Evolutionary conservation across 2,329 filamentous ascomycete genomes (phyloP).

Genomic region (Ophiostoma tasmaniense): DNA sequence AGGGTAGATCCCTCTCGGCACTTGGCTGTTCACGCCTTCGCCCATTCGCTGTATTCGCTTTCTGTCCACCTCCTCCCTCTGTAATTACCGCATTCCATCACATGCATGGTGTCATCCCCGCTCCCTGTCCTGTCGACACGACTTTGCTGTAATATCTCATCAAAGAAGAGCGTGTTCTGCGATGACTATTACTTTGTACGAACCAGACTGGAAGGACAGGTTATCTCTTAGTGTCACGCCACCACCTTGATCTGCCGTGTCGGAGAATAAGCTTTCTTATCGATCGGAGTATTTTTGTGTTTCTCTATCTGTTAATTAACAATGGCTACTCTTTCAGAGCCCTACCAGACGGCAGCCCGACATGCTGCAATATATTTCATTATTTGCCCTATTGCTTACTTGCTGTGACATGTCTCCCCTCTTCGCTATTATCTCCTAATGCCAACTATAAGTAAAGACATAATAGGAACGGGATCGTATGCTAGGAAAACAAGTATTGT

Average conservation of each 20-base stretch:
- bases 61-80: background rate
- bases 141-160: background rate
- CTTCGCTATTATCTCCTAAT: no score
- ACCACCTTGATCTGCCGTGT: background rate
- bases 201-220: background rate
- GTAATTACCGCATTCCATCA: constrained; percentile 3
- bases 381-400: no score
- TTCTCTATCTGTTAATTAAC: background rate
- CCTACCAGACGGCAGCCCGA: background rate
- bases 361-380: no score
- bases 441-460: no score
- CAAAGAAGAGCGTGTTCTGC: no score
- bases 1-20: constrained; percentile 21
- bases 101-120: constrained; percentile 12
- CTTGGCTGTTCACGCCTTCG: constrained; percentile 6
- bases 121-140: background rate
- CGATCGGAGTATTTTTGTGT: background rate
- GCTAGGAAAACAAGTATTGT: no score
- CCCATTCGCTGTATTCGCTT: background rate
- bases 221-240: background rate
- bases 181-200: no score
- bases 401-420: no score
- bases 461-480: no score
- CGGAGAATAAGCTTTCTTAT: constrained; percentile 1
- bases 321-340: background rate